Evolutionary conservation across 345 rosid genomes (phyloP).

Genomic region (Eutrema yunnanense): DNA sequence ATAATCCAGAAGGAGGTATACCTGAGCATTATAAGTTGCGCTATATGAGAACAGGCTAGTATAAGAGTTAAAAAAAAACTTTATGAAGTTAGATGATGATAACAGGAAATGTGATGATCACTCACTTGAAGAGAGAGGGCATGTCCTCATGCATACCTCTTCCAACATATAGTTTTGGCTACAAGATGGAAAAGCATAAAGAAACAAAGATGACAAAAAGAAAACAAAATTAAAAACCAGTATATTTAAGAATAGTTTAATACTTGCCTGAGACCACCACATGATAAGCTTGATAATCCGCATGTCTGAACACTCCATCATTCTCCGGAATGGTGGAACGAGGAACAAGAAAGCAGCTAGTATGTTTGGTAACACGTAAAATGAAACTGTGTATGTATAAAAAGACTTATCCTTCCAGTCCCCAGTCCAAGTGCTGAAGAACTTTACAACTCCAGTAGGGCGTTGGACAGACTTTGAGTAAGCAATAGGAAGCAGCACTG

Average conservation of each 20-base stretch:
- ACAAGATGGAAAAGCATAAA: constrained; percentile 22
- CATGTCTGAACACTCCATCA: constrained; percentile 79
- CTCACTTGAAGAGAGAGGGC: constrained; percentile 82
- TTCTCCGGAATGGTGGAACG: constrained; percentile 62
- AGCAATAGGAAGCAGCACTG: constrained; percentile 73
- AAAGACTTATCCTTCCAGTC: constrained; percentile 65
- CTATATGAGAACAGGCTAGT: constrained; percentile 8
- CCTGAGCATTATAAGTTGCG: constrained; percentile 35
- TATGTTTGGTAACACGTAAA: constrained; percentile 68
- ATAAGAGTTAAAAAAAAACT: background rate
- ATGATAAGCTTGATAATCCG: constrained; percentile 59
- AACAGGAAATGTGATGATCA: background rate
- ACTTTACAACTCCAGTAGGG: constrained; percentile 63
- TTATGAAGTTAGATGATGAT: background rate
- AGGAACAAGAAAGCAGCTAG: constrained; percentile 71
- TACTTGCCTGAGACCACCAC: constrained; percentile 99
- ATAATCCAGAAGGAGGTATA: constrained; percentile 89
- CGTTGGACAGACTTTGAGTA: constrained; percentile 70
- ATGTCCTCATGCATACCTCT: constrained; percentile 96
- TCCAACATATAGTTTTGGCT: constrained; percentile 95
- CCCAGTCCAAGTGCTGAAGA: constrained; percentile 58
- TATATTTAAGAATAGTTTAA: background rate
- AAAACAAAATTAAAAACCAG: background rate
- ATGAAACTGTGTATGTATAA: constrained; percentile 60
- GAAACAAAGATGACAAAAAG: background rate